Conservation (phyloP, 805 yeast genomes). For the Kodamaea sagamina region DNA sequence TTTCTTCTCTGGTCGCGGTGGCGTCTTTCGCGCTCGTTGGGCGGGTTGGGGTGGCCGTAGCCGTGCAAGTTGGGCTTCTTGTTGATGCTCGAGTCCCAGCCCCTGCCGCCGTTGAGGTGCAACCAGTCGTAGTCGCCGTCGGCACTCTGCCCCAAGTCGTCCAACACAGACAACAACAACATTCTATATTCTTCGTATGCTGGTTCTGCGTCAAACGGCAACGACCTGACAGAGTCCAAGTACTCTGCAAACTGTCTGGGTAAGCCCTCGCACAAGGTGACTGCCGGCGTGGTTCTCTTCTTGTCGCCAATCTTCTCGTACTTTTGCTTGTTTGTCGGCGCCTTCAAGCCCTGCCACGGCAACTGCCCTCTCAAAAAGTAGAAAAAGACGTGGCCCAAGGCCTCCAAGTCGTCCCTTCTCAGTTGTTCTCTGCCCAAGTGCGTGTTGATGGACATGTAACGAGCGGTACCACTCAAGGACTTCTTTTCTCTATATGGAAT, state of each 20-base stretch:
- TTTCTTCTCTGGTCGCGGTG: slow-evolving; percentile 48
- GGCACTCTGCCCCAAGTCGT: slow-evolving; percentile 56
- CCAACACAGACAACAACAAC: slow-evolving; percentile 60
- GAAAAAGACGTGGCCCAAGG: slow-evolving; percentile 79
- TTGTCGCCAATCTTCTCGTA: slow-evolving; percentile 84
- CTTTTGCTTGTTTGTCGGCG: slow-evolving; percentile 80
- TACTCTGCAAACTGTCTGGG: slow-evolving; percentile 78
- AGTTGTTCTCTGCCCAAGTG: slow-evolving; percentile 83
- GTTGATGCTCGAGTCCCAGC: slow-evolving; percentile 77
- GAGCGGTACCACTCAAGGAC: slow-evolving; percentile 80
- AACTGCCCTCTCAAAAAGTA: slow-evolving; percentile 76
- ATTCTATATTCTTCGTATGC: slow-evolving; percentile 68
- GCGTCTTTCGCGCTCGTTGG: slow-evolving; percentile 48
- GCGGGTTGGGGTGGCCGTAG: slow-evolving; percentile 72
- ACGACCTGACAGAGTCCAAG: slow-evolving; percentile 63
- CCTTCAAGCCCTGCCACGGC: slow-evolving; percentile 91
- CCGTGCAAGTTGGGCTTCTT: slow-evolving; percentile 82
- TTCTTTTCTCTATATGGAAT: slow-evolving; percentile 81
- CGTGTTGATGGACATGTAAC: slow-evolving; percentile 88
- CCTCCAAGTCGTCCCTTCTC: slow-evolving; percentile 80
- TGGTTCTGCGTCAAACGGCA: slow-evolving; percentile 79
- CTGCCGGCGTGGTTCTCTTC: slow-evolving; percentile 68
- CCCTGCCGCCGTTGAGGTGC: slow-evolving; percentile 74
- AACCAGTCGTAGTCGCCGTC: slow-evolving; percentile 82
- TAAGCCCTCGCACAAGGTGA: slow-evolving; percentile 60